Evolutionary conservation across 2,329 filamentous ascomycete genomes (phyloP), one percentile per base, ranked within the genome.

Genomic region (Ilyonectria robusta): DNA sequence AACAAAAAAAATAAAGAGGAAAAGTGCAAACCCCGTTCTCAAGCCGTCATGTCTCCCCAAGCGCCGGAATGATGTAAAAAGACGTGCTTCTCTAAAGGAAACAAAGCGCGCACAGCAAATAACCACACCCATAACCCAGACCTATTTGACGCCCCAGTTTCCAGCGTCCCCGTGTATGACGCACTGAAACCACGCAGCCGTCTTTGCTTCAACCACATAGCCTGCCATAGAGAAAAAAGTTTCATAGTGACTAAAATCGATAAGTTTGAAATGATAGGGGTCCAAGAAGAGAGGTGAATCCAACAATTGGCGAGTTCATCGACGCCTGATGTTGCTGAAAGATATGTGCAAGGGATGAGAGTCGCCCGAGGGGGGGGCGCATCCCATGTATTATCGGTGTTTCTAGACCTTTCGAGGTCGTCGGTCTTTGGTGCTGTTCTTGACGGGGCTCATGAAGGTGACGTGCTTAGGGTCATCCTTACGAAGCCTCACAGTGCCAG

Each of bases 381-480:
- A 23, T 42, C 29, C 40, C 47, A 42, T 51, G 42, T 53, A 47
- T 31, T 57, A 26, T 47, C 55, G 26, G 58, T 55, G 33, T 29
- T 33, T 54, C 70, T 71, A 80, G 56, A 72, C 70, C 57, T 78
- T 77, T 54, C 75, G 75, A 40, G 72, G 69, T 53, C 76, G 74
- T 71, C 77, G 75, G 29, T 80, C 74, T 60, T 76, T 80, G 47
- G 76, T 76, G 40, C 78, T 82, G 61, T 81, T 81, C 68, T 84
- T 84, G 53, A 88, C 82, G 17, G 87, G 82, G 37, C 80, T 84
- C 60, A 89, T 86, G 72, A 89, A 87, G 13, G 85, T 85, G 59
- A 89, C 87, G 60, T 88, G 86, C 70, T 88, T 88, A 50, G 78
- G 75, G 51, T 88, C 86, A 42, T 88, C 85, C 76, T 88, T 88